These are phyloP conservation scores for Lodderomyces metapsilosis DNA, from an alignment of 1,139 yeast species.

Conservation along the genomic window DNA sequence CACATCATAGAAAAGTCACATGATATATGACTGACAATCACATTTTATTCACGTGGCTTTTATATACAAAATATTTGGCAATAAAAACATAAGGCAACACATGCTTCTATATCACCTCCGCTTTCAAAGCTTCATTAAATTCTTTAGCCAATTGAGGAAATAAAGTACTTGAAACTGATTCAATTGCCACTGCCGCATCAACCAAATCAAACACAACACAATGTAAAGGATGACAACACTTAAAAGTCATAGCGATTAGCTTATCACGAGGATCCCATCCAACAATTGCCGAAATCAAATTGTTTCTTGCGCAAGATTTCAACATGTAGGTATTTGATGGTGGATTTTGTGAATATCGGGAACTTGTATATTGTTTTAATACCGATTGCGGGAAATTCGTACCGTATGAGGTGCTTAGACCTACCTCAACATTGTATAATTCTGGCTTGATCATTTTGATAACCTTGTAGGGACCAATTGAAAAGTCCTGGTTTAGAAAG, in stretches of 20 bases:
- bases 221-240: not conserved
- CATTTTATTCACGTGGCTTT: not conserved
- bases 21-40: not conserved
- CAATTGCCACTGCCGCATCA: slow-evolving; percentile 1
- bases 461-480: not conserved
- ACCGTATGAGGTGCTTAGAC: not conserved
- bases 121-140: not conserved
- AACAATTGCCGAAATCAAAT: not conserved
- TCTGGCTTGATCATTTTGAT: not conserved
- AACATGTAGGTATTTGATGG: not conserved
- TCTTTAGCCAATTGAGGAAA: not conserved
- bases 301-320: not conserved
- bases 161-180: not conserved
- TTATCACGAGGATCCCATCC: not conserved
- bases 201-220: slow-evolving; percentile 1
- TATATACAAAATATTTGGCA: not conserved
- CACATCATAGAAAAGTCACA: not conserved
- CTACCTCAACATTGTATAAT: not conserved
- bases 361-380: not conserved
- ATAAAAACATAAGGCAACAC: too few relatives aligned
- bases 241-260: not conserved
- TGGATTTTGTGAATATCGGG: not conserved
- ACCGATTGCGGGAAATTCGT: not conserved
- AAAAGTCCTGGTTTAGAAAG: not conserved
- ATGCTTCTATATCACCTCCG: not conserved